These are phyloP conservation scores for Saccharum hybrid DNA, from an alignment of 202 grass and related monocot genomes.

Conservation along the genomic window DNA sequence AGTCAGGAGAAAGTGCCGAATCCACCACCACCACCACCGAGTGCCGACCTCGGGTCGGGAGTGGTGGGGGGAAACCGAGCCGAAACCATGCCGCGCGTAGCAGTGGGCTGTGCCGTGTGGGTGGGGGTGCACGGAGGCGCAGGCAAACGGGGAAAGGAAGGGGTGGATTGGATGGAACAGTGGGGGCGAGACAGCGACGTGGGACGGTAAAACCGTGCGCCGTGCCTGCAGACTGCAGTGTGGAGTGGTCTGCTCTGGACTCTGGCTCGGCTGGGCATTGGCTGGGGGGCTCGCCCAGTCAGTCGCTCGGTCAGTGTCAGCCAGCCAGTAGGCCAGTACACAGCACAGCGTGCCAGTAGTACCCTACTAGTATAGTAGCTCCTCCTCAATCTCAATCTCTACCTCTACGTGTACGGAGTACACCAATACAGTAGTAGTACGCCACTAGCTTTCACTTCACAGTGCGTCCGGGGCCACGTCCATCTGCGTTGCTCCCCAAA, in stretches of 20 bases:
- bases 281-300: neutral
- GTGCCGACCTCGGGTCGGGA: slow-evolving; percentile 42
- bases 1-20: slow-evolving; percentile 19
- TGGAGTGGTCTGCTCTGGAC: too few species aligned
- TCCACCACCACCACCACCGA: neutral
- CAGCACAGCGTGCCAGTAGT: neutral
- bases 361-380: neutral
- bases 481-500: slow-evolving; percentile 22
- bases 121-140: neutral
- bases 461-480: neutral
- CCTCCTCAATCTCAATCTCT: neutral
- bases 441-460: slow-evolving; percentile 21
- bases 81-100: too few species aligned
- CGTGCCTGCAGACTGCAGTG: too few species aligned
- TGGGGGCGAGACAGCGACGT: neutral
- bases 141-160: neutral
- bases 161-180: neutral
- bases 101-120: too few species aligned
- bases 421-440: neutral
- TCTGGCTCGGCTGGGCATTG: too few species aligned
- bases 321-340: neutral
- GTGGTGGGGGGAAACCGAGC: neutral
- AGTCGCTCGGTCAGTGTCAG: neutral
- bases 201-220: neutral
- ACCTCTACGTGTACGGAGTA: neutral